Evolutionary conservation across 2,329 filamentous ascomycete genomes (phyloP).

Genomic region (Penicillium sclerotiorum): DNA sequence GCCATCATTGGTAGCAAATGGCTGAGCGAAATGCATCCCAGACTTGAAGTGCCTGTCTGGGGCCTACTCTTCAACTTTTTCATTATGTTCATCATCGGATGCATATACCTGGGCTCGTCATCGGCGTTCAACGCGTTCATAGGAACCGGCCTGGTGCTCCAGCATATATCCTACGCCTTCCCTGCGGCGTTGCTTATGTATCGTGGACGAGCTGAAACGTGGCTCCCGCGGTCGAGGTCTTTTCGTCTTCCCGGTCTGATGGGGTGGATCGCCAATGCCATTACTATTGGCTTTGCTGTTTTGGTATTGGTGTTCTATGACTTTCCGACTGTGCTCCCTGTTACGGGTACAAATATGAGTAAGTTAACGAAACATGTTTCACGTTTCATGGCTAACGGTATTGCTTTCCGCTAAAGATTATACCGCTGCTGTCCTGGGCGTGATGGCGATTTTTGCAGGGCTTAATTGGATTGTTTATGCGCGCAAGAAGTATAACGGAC

Average conservation of each 20-base stretch:
- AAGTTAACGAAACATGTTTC: not conserved
- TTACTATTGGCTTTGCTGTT: slow-evolving; percentile 5
- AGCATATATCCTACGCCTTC: slow-evolving; percentile 10
- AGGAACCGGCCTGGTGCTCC: slow-evolving; percentile 9
- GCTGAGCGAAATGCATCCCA: slow-evolving; percentile 3
- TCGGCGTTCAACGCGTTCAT: slow-evolving; percentile 17
- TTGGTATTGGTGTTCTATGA: slow-evolving; percentile 8
- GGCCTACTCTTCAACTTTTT: slow-evolving; percentile 21
- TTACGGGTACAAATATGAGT: slow-evolving; percentile 8
- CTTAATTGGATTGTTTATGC: slow-evolving; percentile 7
- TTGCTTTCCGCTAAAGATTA: slow-evolving; percentile 1
- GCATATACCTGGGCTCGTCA: slow-evolving; percentile 13
- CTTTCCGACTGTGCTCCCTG: slow-evolving; percentile 3
- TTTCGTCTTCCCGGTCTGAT: not conserved
- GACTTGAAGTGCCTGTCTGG: slow-evolving; percentile 24
- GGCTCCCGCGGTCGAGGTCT: slow-evolving; percentile 4
- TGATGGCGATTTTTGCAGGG: slow-evolving; percentile 8
- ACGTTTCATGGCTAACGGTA: not conserved
- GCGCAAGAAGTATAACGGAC: slow-evolving; percentile 4
- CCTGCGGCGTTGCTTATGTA: slow-evolving; percentile 8
- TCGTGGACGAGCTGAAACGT: slow-evolving; percentile 1
- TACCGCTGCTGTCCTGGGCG: slow-evolving; percentile 6
- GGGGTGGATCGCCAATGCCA: slow-evolving; percentile 1
- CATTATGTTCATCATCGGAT: slow-evolving; percentile 17
- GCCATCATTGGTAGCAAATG: slow-evolving; percentile 8